These are phyloP conservation scores for Naganishia friedmannii DNA, from an alignment of 768 basidiomycete species.

Conservation along the genomic window DNA sequence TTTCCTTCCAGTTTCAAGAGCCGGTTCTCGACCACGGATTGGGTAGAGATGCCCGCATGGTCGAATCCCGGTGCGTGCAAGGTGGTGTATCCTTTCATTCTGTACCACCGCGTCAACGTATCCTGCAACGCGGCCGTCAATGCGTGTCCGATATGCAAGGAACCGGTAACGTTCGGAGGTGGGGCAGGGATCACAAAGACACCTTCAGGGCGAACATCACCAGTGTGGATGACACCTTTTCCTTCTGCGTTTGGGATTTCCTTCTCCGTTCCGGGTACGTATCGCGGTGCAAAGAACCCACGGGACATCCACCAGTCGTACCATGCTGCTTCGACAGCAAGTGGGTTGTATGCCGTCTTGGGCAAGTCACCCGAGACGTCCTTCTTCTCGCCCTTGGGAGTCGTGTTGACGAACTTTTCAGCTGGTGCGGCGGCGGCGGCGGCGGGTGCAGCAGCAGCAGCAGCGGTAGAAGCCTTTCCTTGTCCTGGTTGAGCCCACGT, in stretches of 20 bases:
- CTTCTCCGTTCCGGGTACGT: conserved; percentile 45
- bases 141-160: conserved; percentile 90
- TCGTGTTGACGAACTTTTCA: conserved; percentile 71
- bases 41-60: conserved; percentile 96
- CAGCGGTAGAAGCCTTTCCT: conserved; percentile 20
- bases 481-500: conserved; percentile 52
- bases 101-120: conserved; percentile 84
- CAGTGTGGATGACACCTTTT: conserved; percentile 18
- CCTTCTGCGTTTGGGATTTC: conserved; percentile 58
- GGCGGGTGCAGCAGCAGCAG: too few species aligned
- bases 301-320: conserved; percentile 95
- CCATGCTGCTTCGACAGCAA: conserved; percentile 91
- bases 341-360: conserved; percentile 84
- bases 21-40: conserved; percentile 93
- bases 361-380: conserved; percentile 85
- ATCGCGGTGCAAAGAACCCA: conserved; percentile 78
- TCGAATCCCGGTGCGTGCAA: conserved; percentile 93
- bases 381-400: conserved; percentile 89
- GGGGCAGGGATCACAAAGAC: conserved; percentile 82
- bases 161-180: conserved; percentile 95
- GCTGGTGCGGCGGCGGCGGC: too few species aligned
- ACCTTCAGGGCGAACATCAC: conserved; percentile 61
- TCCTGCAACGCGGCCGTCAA: conserved; percentile 91
- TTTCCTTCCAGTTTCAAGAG: conserved; percentile 76
- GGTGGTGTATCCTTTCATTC: conserved; percentile 89